Percentiles rank a stretch among this genome's conserved stretches.
Conservation (phyloP, 805 yeast genomes). For the Lipomyces starkeyi region DNA sequence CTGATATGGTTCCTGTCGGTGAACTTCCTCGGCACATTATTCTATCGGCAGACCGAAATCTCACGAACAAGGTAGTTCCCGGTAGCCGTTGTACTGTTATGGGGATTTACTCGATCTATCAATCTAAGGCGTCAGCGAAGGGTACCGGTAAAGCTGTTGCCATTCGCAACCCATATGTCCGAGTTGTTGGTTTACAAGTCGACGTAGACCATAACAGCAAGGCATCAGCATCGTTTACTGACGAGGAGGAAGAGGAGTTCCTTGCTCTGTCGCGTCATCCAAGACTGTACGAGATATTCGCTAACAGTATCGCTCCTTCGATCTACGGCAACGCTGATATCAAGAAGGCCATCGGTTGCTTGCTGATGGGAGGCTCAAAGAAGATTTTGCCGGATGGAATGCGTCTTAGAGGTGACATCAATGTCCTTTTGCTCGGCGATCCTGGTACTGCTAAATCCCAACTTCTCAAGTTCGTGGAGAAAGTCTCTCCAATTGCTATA, state of each 20-base stretch:
- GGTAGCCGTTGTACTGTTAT: conserved; percentile 92
- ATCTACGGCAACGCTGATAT: conserved; percentile 93
- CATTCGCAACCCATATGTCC: conserved; percentile 88
- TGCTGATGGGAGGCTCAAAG: conserved; percentile 92
- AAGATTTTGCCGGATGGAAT: conserved; percentile 93
- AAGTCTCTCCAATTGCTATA: conserved; percentile 90
- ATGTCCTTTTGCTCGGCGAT: conserved; percentile 91
- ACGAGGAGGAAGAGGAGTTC: conserved; percentile 94
- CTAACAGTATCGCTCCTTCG: conserved; percentile 93
- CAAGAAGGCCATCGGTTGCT: conserved; percentile 89
- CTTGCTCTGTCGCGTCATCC: conserved; percentile 80
- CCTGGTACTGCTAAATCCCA: conserved; percentile 99
- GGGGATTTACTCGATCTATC: conserved; percentile 92
- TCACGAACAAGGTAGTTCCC: conserved; percentile 90
- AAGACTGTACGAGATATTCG: conserved; percentile 80
- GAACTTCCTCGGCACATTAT: conserved; percentile 96
- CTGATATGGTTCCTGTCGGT: conserved; percentile 98
- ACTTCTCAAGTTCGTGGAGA: conserved; percentile 90
- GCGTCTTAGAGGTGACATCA: conserved; percentile 96
- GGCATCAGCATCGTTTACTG: conserved; percentile 70
- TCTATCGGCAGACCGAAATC: conserved; percentile 84
- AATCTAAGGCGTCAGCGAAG: conserved; percentile 62
- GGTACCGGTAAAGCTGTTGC: conserved; percentile 72
- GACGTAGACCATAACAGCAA: conserved; percentile 75
- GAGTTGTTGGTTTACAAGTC: conserved; percentile 83